Conservation (phyloP, 352 stramenopile genomes). For the Thalassiosira livingstoniorum region DNA sequence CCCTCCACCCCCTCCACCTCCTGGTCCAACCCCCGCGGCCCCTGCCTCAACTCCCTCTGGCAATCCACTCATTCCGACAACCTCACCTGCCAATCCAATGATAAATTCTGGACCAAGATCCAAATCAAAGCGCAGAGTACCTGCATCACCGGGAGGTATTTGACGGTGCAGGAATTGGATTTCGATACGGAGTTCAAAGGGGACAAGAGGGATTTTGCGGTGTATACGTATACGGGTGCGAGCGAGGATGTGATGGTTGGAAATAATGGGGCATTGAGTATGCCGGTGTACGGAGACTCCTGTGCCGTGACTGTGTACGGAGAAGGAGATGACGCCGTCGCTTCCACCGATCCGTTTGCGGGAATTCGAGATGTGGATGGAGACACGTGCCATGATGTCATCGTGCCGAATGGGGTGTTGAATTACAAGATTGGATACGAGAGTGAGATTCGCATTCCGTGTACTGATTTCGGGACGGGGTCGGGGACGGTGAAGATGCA, state of each 20-base stretch:
- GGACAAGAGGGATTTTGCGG: slow-evolving; percentile 8
- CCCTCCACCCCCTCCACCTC: neutral
- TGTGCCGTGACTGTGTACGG: slow-evolving; percentile 4
- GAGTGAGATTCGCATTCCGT: neutral
- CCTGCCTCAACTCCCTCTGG: slow-evolving; percentile 10
- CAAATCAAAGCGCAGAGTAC: neutral
- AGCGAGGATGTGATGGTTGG: neutral
- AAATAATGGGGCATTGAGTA: neutral
- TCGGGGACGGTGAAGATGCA: slow-evolving; percentile 7
- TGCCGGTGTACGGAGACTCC: slow-evolving; percentile 11
- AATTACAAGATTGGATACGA: slow-evolving; percentile 7
- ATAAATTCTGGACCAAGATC: slow-evolving; percentile 23
- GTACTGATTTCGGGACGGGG: slow-evolving; percentile 13
- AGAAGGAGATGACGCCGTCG: neutral
- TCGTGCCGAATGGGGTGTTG: neutral
- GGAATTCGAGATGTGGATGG: slow-evolving; percentile 3
- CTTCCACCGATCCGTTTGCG: neutral
- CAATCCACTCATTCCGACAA: slow-evolving; percentile 13
- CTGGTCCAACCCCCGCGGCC: neutral
- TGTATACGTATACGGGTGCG: neutral
- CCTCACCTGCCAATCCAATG: neutral
- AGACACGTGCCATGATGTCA: slow-evolving; percentile 9
- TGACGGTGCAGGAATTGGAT: slow-evolving; percentile 11
- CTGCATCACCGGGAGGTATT: neutral
- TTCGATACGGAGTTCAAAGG: slow-evolving; percentile 5